A percentile compares a stretch with the other conserved stretches of the same genome.
Evolutionary conservation across 2,329 filamentous ascomycete species (phyloP).

Genomic region (Monosporascus sp.): DNA sequence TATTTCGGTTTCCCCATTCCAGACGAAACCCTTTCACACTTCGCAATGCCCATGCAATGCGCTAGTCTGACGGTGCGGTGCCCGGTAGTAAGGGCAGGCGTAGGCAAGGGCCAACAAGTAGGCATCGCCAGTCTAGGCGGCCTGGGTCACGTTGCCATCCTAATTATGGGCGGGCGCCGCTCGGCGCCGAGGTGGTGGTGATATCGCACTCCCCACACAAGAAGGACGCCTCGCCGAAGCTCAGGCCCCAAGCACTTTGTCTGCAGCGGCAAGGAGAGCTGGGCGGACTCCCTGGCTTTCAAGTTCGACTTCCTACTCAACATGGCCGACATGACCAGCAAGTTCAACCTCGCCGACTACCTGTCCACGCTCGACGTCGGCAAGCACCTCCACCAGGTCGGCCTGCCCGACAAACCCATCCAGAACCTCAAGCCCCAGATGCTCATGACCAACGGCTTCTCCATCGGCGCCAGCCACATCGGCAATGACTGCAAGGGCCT

Average conservation of each 20-base stretch:
- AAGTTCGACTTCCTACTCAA: slow-evolving; percentile 49
- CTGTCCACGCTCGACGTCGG: slow-evolving; percentile 46
- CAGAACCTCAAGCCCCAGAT: slow-evolving; percentile 35
- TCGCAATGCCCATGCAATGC: slow-evolving; percentile 67
- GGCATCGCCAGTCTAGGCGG: slow-evolving; percentile 70
- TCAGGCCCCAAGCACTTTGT: slow-evolving; percentile 59
- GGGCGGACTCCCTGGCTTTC: slow-evolving; percentile 50
- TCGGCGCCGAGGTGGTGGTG: slow-evolving; percentile 62
- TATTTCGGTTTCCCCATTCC: slow-evolving; percentile 58
- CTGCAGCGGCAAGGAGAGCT: slow-evolving; percentile 43
- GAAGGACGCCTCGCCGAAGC: slow-evolving; percentile 51
- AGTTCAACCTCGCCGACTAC: slow-evolving; percentile 50
- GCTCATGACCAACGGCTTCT: slow-evolving; percentile 31
- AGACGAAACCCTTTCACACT: slow-evolving; percentile 42
- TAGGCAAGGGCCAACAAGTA: slow-evolving; percentile 65
- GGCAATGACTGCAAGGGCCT: too few species aligned
- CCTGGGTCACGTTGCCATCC: slow-evolving; percentile 66
- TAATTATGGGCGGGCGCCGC: slow-evolving; percentile 61
- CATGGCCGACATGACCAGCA: slow-evolving; percentile 43
- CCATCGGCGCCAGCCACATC: too few species aligned
- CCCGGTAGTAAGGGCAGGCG: slow-evolving; percentile 62
- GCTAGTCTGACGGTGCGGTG: slow-evolving; percentile 71
- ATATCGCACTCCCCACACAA: slow-evolving; percentile 58
- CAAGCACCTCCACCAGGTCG: slow-evolving; percentile 53
- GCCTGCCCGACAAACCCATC: slow-evolving; percentile 48